Conservation (phyloP, 2,329 filamentous ascomycete genomes). For the Scolecobasidium constrictum region DNA sequence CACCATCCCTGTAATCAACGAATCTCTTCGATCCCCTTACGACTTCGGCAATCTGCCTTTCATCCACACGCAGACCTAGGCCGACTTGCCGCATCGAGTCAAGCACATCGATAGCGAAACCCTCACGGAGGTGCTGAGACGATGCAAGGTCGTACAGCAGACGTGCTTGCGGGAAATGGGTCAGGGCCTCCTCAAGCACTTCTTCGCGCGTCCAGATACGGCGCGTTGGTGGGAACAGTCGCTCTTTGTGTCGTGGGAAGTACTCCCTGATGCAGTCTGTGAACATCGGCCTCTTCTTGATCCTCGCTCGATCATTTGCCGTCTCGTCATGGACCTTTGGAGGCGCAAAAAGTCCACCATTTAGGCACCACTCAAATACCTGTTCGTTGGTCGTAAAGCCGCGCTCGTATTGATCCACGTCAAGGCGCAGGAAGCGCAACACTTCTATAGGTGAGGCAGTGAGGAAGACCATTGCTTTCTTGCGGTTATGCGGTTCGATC, state of each 20-base stretch:
- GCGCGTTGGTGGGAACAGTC: constrained; percentile 14
- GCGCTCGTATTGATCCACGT: constrained; percentile 36
- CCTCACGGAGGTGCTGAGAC: constrained; percentile 24
- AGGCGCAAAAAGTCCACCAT: constrained; percentile 41
- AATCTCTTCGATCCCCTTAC: constrained; percentile 23
- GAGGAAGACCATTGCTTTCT: constrained; percentile 41
- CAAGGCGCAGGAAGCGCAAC: constrained; percentile 54
- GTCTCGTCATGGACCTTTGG: constrained; percentile 23
- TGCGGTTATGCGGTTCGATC: constrained; percentile 48
- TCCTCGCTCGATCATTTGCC: constrained; percentile 46
- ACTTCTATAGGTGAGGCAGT: constrained; percentile 45
- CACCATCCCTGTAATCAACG: constrained; percentile 20
- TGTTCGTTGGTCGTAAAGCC: constrained; percentile 45
- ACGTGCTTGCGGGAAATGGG: neutral
- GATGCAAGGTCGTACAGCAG: neutral
- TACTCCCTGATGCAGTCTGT: constrained; percentile 52
- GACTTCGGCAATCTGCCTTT: constrained; percentile 15
- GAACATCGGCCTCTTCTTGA: constrained; percentile 46
- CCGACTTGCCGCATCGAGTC: constrained; percentile 15
- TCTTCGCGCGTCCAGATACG: constrained; percentile 25
- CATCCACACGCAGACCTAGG: constrained; percentile 14
- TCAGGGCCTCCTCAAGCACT: constrained; percentile 33
- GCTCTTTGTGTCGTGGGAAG: constrained; percentile 41
- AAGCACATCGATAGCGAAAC: constrained; percentile 29
- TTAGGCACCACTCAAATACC: constrained; percentile 51